These are phyloP conservation scores for Fusarium longipes DNA, from an alignment of 2,329 filamentous ascomycete genomes.

Conservation along the genomic window DNA sequence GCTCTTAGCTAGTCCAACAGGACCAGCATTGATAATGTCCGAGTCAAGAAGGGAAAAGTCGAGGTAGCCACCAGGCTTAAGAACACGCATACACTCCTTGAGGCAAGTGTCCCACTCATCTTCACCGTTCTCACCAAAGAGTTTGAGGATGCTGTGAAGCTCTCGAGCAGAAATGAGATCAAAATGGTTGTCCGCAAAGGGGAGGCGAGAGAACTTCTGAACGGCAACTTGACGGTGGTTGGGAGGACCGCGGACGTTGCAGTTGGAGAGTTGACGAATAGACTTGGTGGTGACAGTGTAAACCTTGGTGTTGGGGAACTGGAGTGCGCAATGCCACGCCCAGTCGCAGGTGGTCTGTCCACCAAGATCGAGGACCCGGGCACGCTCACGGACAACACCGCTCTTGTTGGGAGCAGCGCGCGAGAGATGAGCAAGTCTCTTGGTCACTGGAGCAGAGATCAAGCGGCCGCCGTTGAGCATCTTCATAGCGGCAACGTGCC, in stretches of 20 bases:
- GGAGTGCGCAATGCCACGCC: conserved; percentile 92
- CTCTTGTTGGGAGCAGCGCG: conserved; percentile 58
- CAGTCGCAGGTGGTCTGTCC: conserved; percentile 89
- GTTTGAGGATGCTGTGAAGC: conserved; percentile 85
- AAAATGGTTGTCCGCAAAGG: conserved; percentile 87
- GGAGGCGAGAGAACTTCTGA: conserved; percentile 79
- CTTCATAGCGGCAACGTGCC: conserved; percentile 71
- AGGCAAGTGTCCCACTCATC: conserved; percentile 93
- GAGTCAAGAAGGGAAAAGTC: conserved; percentile 93
- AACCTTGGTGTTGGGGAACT: conserved; percentile 86
- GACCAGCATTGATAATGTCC: conserved; percentile 86
- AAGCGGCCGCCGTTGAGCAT: conserved; percentile 73
- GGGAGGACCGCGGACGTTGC: conserved; percentile 80
- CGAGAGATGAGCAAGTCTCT: conserved; percentile 68
- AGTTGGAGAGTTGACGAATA: conserved; percentile 76
- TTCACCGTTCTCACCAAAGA: conserved; percentile 71
- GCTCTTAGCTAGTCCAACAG: conserved; percentile 81
- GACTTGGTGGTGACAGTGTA: conserved; percentile 86
- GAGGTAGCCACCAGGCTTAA: conserved; percentile 92
- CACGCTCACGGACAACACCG: conserved; percentile 62
- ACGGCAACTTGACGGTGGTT: conserved; percentile 91
- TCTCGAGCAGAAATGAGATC: conserved; percentile 92
- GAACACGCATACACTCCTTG: conserved; percentile 85
- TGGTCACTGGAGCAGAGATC: conserved; percentile 71
- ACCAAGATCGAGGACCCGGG: conserved; percentile 85